Conservation (phyloP, 768 basidiomycete genomes). For the Suillus paluster region DNA sequence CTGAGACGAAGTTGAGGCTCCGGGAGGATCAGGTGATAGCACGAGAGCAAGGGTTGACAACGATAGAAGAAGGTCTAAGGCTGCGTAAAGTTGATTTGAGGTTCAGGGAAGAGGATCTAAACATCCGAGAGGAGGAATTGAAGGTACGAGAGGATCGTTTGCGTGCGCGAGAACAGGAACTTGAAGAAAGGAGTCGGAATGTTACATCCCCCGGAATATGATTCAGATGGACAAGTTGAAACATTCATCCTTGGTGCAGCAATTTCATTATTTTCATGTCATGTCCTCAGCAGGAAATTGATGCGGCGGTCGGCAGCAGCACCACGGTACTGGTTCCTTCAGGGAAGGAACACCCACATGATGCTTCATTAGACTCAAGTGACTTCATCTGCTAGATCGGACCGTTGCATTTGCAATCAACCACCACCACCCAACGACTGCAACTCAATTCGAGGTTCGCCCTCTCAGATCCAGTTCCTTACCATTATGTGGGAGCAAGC, state of each 20-base stretch:
- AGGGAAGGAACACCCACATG: neutral
- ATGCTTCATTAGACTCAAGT: neutral
- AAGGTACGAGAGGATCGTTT: slow-evolving; percentile 6
- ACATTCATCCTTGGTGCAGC: neutral
- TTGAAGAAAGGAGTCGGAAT: neutral
- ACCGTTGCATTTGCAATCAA: neutral
- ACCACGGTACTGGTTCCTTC: no score
- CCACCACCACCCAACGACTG: neutral
- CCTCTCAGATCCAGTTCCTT: neutral
- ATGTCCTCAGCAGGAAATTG: neutral
- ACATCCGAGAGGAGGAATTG: slow-evolving; percentile 3
- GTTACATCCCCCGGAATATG: neutral
- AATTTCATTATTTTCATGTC: neutral
- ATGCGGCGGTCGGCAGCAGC: no score
- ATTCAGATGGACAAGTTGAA: no score
- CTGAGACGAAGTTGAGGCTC: neutral
- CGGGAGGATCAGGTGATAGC: neutral
- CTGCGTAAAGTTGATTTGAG: slow-evolving; percentile 6
- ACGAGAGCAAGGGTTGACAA: slow-evolving; percentile 2
- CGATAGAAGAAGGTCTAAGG: slow-evolving; percentile 4
- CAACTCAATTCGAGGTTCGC: neutral
- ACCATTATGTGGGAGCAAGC: neutral
- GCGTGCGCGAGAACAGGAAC: neutral
- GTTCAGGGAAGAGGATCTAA: slow-evolving; percentile 5
- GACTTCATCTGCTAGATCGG: neutral